Evolutionary conservation across 2,329 filamentous ascomycete species (phyloP).

Genomic region (Hymenoscyphus linearis): DNA sequence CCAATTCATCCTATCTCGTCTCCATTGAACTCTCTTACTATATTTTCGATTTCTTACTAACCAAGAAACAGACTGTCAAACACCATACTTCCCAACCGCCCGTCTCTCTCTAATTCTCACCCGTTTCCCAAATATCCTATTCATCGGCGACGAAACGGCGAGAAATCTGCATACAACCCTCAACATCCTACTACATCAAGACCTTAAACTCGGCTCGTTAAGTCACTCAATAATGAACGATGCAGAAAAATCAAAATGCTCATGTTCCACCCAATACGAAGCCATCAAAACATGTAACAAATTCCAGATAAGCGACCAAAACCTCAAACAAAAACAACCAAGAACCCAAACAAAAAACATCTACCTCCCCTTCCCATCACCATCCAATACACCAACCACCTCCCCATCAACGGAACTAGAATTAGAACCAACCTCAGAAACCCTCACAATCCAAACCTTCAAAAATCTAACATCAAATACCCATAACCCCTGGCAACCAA

Average conservation of each 20-base stretch:
- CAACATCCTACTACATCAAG: conserved; percentile 39
- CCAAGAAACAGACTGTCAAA: neutral
- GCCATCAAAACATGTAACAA: conserved; percentile 28
- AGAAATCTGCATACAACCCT: conserved; percentile 39
- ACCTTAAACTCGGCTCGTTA: conserved; percentile 36
- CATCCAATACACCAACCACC: conserved; percentile 31
- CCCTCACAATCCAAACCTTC: conserved; percentile 30
- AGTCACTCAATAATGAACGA: conserved; percentile 36
- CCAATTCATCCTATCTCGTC: neutral
- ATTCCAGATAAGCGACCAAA: conserved; percentile 27
- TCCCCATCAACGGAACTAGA: too few species aligned
- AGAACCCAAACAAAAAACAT: conserved; percentile 34
- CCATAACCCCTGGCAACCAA: conserved; percentile 34
- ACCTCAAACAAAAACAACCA: too few species aligned
- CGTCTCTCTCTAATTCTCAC: conserved; percentile 41
- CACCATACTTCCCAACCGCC: conserved; percentile 34
- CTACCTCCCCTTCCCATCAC: conserved; percentile 32
- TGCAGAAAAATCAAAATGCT: conserved; percentile 35
- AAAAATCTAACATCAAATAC: conserved; percentile 27
- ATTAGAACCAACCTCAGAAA: too few species aligned
- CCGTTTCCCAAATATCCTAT: conserved; percentile 38
- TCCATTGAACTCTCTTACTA: neutral
- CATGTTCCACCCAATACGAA: conserved; percentile 39
- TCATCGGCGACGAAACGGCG: conserved; percentile 38
- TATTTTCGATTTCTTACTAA: neutral